phyloP scores from a whole-genome alignment of 2,329 filamentous ascomycete species.

The Penicillium oxalicum region DNA sequence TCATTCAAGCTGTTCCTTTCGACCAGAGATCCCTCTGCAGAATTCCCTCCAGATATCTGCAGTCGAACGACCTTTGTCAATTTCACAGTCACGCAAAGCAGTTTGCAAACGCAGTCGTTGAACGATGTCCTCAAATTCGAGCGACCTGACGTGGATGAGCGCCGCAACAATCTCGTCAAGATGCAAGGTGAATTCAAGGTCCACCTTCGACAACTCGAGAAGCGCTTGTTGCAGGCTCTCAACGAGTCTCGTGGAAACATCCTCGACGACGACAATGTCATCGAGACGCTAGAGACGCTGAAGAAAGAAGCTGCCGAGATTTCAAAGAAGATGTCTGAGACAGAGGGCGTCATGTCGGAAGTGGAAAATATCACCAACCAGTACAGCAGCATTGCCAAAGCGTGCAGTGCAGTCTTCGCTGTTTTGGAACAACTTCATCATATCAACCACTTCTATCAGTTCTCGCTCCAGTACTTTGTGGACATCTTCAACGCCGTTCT shows the following conservation, averaged over 20 bases:
- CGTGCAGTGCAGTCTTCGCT: conserved; percentile 95
- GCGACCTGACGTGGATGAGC: conserved; percentile 92
- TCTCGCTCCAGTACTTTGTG: conserved; percentile 95
- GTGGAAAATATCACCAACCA: conserved; percentile 93
- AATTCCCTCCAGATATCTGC: conserved; percentile 94
- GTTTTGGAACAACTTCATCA: conserved; percentile 96
- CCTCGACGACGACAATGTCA: conserved; percentile 95
- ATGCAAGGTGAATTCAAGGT: conserved; percentile 98
- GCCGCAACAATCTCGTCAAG: conserved; percentile 95
- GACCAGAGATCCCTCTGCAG: conserved; percentile 90
- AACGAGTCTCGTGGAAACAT: conserved; percentile 98
- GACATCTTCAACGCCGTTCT: conserved; percentile 95
- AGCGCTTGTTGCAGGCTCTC: conserved; percentile 84
- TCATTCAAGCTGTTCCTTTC: conserved; percentile 93
- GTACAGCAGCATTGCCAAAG: conserved; percentile 86
- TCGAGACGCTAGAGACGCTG: conserved; percentile 92
- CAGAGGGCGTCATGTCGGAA: conserved; percentile 95
- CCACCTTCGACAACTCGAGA: conserved; percentile 92
- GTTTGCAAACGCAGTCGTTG: conserved; percentile 92
- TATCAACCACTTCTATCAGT: conserved; percentile 98
- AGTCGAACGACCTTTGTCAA: conserved; percentile 98
- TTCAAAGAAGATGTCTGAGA: conserved; percentile 90
- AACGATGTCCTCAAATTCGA: conserved; percentile 97
- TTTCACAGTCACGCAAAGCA: conserved; percentile 98
- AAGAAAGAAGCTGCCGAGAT: conserved; percentile 98